Evolutionary conservation across 768 basidiomycete genomes (phyloP), one percentile per base, ranked within the genome.

Genomic region (Harrya chromipes): DNA sequence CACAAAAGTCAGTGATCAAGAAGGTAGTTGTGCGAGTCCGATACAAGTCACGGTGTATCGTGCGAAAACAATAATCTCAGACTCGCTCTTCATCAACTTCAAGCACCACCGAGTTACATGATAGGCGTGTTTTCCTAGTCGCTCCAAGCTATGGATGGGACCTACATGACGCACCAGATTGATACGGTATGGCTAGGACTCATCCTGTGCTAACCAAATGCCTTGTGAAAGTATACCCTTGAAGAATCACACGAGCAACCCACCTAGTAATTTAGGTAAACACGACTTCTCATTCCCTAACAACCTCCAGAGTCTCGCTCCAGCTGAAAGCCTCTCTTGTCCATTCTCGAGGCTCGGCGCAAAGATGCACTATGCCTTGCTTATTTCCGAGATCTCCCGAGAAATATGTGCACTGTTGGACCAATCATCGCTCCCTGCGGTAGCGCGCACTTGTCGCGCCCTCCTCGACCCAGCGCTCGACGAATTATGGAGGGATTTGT

Each of bases 401-500:
- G 58, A 64, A 47, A 55, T 62, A 23, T 64, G 59, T 42, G 50
- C 20, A 9, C 7, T 5, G 21, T 14, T 48, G 38, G 56, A 53
- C 27, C 37, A 49, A 3, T 20, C 51, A 6, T 59, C 56, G 11
- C 63, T 65, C 27, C 37, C 65, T 12, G 45, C 53, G 1, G 31
- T 67, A 0, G 63, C 63, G 4, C 55, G 57, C 4, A 60, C 65
- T n/a, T 65, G 63, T 43, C 57, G 35, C 29, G 52, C 55, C 4
- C 49, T 65, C 41, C 46, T 45, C 6, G 55, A 62, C 33, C 55
- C 53, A 27, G 63, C 65, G 34, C 45, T 65, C 4, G 62, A 65
- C 37, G 57, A 59, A 33, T 19, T 67, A 2, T 65, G 63, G 65
- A 46, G 44, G 29, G 45, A 57, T 24, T 20, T 65, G 37, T 66